A percentile compares a stretch with the other conserved stretches of the same genome.
These are phyloP conservation scores for Nasturtium officinale DNA, from an alignment of 345 rosid genomes.

Conservation along the genomic window DNA sequence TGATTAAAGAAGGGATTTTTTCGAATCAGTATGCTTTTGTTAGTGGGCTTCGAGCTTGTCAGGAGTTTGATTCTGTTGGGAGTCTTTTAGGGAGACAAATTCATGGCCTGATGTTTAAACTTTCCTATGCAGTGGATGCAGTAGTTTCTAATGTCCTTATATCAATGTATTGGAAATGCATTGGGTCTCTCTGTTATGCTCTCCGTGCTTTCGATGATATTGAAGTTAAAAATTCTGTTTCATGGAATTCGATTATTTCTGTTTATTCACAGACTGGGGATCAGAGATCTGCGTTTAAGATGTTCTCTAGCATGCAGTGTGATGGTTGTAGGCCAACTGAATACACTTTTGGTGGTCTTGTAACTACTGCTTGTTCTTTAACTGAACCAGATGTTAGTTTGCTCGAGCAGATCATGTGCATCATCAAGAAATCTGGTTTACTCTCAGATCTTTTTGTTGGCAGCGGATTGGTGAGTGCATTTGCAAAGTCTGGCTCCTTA, in stretches of 20 bases:
- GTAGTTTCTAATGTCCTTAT: constrained; percentile 69
- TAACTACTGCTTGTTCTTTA: constrained; percentile 65
- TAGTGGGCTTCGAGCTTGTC: constrained; percentile 73
- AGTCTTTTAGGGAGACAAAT: constrained; percentile 66
- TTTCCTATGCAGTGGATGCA: constrained; percentile 53
- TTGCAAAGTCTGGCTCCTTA: constrained; percentile 65
- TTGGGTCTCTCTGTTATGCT: constrained; percentile 51
- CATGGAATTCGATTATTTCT: constrained; percentile 81
- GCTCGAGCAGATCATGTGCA: constrained; percentile 74
- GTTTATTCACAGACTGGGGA: constrained; percentile 67
- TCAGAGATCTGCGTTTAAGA: constrained; percentile 54
- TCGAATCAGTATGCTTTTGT: constrained; percentile 70
- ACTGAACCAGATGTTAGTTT: constrained; percentile 52
- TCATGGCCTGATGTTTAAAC: constrained; percentile 69
- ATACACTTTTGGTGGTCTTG: constrained; percentile 83
- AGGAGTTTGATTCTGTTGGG: constrained; percentile 53
- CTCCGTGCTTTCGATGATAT: constrained; percentile 64
- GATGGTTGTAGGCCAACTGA: constrained; percentile 67
- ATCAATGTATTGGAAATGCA: constrained; percentile 71
- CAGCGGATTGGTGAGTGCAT: constrained; percentile 78
- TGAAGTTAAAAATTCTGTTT: constrained; percentile 54
- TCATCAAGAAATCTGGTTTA: constrained; percentile 65
- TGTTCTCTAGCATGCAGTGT: constrained; percentile 66
- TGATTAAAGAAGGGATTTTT: constrained; percentile 55
- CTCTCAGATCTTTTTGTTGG: constrained; percentile 80